These are phyloP conservation scores for Backusella sp. DNA, from an alignment of 192 early-diverging fungal genomes.

Conservation along the genomic window DNA sequence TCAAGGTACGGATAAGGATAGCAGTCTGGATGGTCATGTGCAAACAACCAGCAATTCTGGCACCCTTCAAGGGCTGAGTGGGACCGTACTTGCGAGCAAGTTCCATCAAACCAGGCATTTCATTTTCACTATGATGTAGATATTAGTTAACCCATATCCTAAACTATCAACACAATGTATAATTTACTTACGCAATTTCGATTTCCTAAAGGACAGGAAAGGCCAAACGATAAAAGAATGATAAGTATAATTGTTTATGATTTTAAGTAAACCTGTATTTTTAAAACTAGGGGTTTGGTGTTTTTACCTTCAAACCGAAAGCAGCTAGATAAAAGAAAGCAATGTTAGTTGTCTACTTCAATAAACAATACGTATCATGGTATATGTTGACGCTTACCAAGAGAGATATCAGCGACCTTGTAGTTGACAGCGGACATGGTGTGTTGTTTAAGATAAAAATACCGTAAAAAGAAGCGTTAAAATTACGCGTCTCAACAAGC, in stretches of 20 bases:
- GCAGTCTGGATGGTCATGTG: slow-evolving; percentile 99
- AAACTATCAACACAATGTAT: not conserved
- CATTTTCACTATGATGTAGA: slow-evolving; percentile 76
- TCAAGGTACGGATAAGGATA: slow-evolving; percentile 96
- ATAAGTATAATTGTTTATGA: not conserved
- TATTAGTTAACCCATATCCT: not conserved
- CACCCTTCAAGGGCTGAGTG: slow-evolving; percentile 86
- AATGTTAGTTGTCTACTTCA: not conserved
- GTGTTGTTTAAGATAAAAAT: not conserved
- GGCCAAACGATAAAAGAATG: slow-evolving; percentile 39
- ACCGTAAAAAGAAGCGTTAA: slow-evolving; percentile 12
- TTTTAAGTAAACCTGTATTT: not conserved
- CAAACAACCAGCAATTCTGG: slow-evolving; percentile 96
- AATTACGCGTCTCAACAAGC: not conserved
- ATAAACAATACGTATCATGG: slow-evolving; percentile 55
- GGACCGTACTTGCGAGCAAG: slow-evolving; percentile 92
- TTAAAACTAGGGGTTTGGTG: slow-evolving; percentile 58
- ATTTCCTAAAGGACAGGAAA: slow-evolving; percentile 90
- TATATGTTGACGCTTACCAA: slow-evolving; percentile 82
- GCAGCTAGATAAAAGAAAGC: slow-evolving; percentile 53
- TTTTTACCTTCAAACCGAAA: slow-evolving; percentile 96
- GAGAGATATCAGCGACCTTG: slow-evolving; percentile 86
- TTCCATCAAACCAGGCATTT: slow-evolving; percentile 98
- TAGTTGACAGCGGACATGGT: slow-evolving; percentile 16
- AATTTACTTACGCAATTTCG: slow-evolving; percentile 41